These are phyloP conservation scores for Fagopyrum tataricum DNA, from an alignment of 148 eudicot species.

Conservation along the genomic window DNA sequence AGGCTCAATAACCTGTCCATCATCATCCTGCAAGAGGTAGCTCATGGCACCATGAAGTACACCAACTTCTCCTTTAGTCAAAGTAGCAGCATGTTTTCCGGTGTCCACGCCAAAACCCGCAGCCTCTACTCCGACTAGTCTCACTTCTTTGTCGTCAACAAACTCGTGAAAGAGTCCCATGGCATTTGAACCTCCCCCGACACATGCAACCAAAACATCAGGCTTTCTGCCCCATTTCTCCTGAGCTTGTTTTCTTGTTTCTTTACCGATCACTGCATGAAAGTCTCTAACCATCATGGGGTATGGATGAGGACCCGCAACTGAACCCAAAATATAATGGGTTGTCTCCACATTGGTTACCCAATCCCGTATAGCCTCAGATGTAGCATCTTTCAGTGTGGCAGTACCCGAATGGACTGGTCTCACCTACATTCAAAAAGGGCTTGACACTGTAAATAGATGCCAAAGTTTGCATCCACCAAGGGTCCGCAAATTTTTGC, in stretches of 20 bases:
- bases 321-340: constrained; percentile 65
- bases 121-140: constrained; percentile 57
- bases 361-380: constrained; percentile 72
- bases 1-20: constrained; percentile 65
- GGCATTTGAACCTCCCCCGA: constrained; percentile 68
- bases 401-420: constrained; percentile 69
- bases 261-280: constrained; percentile 64
- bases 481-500: no score
- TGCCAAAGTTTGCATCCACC: background rate
- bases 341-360: constrained; percentile 66
- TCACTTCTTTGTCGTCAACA: constrained; percentile 45
- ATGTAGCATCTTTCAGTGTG: constrained; percentile 68
- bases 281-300: constrained; percentile 65
- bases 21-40: constrained; percentile 60
- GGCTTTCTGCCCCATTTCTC: constrained; percentile 75
- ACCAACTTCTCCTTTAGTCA: constrained; percentile 60
- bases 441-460: background rate
- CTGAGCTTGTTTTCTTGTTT: constrained; percentile 53
- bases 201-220: constrained; percentile 54
- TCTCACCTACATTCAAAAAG: constrained; percentile 34
- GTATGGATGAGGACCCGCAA: constrained; percentile 66
- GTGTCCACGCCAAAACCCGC: constrained; percentile 50
- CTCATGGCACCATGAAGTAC: constrained; percentile 73
- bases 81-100: constrained; percentile 53
- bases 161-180: constrained; percentile 61